These are phyloP conservation scores for Sporodiniella umbellata DNA, from an alignment of 371 early-diverging fungal species.

Conservation along the genomic window DNA sequence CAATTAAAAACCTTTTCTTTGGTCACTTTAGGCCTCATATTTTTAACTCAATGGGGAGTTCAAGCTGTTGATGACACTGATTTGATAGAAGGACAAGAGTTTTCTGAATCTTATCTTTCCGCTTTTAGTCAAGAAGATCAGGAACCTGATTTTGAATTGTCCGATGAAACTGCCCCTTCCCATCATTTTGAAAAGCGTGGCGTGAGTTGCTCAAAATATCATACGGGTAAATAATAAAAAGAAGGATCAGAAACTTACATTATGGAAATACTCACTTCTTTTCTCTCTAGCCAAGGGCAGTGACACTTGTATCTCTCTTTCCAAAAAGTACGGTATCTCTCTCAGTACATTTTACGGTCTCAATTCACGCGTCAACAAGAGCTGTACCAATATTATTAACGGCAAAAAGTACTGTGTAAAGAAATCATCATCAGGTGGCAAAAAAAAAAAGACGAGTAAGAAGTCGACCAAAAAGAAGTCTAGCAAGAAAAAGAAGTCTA, in stretches of 20 bases:
- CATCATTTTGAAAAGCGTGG: conserved; percentile 16
- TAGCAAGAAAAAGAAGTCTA: conserved; percentile 8
- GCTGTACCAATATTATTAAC: conserved; percentile 33
- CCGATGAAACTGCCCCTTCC: conserved; percentile 10
- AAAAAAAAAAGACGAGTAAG: conserved; percentile 6
- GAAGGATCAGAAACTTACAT: too few relatives aligned
- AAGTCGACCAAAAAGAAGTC: conserved; percentile 14
- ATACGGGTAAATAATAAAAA: conserved; percentile 11
- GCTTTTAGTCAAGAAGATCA: conserved; percentile 26
- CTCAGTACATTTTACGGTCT: conserved; percentile 25
- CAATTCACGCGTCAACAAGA: conserved; percentile 34
- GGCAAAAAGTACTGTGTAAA: conserved; percentile 40
- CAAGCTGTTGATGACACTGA: conserved; percentile 4
- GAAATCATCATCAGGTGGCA: conserved; percentile 1
- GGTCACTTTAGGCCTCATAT: conserved; percentile 21
- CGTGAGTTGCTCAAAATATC: conserved; percentile 22
- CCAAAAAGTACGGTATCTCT: conserved; percentile 30
- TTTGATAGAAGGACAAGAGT: conserved; percentile 3
- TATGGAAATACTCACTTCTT: too few relatives aligned
- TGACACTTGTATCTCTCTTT: conserved; percentile 34
- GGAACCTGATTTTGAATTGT: conserved; percentile 26
- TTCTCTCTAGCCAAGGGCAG: conserved; percentile 19
- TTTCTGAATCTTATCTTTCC: conserved; percentile 18
- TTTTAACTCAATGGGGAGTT: conserved; percentile 10
- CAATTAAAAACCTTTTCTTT: conserved; percentile 22